Evolutionary conservation across 768 basidiomycete species (phyloP).

Genomic region (Leccinum rimulosum): DNA sequence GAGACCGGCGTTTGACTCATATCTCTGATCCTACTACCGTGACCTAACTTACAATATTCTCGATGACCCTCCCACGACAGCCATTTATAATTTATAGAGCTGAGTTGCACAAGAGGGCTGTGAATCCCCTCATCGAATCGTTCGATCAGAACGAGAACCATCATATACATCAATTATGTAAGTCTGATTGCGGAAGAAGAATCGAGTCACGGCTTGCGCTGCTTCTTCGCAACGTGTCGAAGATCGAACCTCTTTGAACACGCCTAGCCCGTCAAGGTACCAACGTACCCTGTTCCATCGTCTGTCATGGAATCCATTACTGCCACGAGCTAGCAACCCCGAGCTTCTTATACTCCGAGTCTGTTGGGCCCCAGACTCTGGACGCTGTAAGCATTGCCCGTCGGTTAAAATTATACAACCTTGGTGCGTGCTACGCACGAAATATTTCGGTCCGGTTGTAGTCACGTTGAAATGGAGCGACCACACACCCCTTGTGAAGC

Average conservation of each 20-base stretch:
- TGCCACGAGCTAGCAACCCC: not conserved
- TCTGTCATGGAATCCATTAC: not conserved
- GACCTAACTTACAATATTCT: too few relatives aligned
- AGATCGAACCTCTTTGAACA: not conserved
- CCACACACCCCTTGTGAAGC: not conserved
- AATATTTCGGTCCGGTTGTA: not conserved
- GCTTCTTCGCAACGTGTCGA: not conserved
- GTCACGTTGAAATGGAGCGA: not conserved
- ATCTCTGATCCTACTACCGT: not conserved
- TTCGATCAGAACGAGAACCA: not conserved
- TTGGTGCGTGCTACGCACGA: not conserved
- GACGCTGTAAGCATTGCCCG: not conserved
- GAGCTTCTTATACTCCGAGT: constrained; percentile 8
- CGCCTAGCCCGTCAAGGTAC: not conserved
- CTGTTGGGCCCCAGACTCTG: not conserved
- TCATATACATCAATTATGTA: not conserved
- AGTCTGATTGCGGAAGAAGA: not conserved
- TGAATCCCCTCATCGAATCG: not conserved
- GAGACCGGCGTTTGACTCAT: not conserved
- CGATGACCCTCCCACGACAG: not conserved
- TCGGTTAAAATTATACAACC: not conserved
- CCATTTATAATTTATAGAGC: not conserved
- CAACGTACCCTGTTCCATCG: not conserved
- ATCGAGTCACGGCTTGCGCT: not conserved
- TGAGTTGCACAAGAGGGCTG: not conserved